Conservation (phyloP, 257 asterid species). For the Rauvolfia tetraphylla region DNA sequence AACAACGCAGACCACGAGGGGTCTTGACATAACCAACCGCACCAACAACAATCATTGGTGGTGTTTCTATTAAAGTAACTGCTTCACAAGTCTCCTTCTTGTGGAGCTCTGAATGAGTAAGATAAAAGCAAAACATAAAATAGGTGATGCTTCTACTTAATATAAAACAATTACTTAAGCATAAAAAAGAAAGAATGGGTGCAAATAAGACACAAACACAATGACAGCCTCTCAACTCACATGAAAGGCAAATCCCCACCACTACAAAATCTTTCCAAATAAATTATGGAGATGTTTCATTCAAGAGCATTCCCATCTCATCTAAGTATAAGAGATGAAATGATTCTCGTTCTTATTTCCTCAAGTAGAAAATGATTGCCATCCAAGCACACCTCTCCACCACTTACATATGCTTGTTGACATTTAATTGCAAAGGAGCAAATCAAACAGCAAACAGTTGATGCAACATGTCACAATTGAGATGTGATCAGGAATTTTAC, state of each 20-base stretch:
- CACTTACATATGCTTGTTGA: neutral
- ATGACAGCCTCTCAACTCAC: neutral
- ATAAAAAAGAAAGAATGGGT: neutral
- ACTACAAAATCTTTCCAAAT: neutral
- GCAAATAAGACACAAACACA: neutral
- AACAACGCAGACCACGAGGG: constrained; percentile 74
- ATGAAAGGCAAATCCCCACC: neutral
- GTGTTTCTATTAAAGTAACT: constrained; percentile 71
- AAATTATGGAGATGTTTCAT: neutral
- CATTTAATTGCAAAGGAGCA: neutral
- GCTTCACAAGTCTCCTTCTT: constrained; percentile 90
- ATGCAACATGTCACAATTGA: neutral
- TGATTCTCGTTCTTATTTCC: neutral
- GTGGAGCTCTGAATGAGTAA: constrained; percentile 52
- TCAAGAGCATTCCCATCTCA: neutral
- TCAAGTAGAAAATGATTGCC: neutral
- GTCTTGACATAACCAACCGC: constrained; percentile 80
- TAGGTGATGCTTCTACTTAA: neutral
- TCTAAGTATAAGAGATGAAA: neutral
- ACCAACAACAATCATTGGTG: constrained; percentile 79
- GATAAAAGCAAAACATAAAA: neutral
- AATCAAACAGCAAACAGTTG: neutral
- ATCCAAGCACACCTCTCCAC: neutral
- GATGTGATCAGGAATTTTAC: neutral
- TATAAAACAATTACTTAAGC: neutral